phyloP scores from a whole-genome alignment of 441 rosid species.

The Codiaeum variegatum region DNA sequence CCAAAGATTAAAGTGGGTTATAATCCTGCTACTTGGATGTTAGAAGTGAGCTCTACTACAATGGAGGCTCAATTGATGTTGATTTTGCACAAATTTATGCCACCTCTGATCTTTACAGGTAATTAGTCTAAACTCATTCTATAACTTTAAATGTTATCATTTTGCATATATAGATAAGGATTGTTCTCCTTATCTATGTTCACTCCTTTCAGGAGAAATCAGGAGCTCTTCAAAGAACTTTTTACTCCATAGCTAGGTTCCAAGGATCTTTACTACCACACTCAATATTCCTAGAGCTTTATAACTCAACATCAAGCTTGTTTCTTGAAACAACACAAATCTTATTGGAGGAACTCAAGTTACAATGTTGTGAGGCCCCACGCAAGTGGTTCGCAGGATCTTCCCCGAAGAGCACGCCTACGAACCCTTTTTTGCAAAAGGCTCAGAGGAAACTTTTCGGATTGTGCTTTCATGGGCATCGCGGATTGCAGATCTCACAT shows the following conservation, averaged over 20 bases:
- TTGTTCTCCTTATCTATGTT: neutral
- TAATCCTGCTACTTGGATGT: constrained; percentile 73
- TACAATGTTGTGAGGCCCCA: too few species aligned
- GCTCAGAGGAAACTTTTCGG: too few species aligned
- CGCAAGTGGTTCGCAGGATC: too few species aligned
- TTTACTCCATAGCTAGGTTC: constrained; percentile 46
- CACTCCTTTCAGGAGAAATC: constrained; percentile 40
- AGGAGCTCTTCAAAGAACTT: constrained; percentile 46
- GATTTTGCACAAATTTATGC: constrained; percentile 56
- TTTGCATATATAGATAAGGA: neutral
- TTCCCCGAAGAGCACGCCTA: too few species aligned
- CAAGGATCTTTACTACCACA: constrained; percentile 47
- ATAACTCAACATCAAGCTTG: constrained; percentile 55
- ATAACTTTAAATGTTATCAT: neutral
- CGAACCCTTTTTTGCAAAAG: too few species aligned
- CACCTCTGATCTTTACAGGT: constrained; percentile 47
- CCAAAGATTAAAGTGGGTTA: constrained; percentile 44
- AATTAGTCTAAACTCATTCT: constrained; percentile 3
- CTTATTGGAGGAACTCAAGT: constrained; percentile 72
- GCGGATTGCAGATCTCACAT: too few species aligned
- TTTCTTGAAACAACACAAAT: constrained; percentile 59
- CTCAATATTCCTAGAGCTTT: constrained; percentile 51
- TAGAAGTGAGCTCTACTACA: constrained; percentile 45
- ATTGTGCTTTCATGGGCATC: too few species aligned
- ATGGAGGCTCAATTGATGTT: constrained; percentile 41